Evolutionary conservation across 2,329 filamentous ascomycete genomes (phyloP).

Genomic region (Gliomastix tumulicola): DNA sequence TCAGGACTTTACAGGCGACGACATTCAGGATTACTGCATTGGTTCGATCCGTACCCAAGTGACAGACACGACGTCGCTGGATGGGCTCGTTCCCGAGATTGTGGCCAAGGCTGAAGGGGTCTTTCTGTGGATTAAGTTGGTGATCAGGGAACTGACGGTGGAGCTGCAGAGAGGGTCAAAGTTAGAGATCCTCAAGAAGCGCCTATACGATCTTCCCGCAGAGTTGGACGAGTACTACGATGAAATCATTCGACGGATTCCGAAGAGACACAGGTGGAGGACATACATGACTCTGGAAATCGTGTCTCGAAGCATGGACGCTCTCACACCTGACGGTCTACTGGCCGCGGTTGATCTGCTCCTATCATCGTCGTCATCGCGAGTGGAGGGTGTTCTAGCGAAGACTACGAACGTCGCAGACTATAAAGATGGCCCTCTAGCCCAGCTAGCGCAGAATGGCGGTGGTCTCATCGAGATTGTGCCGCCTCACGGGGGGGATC

Average conservation of each 20-base stretch:
- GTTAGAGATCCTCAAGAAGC: background rate
- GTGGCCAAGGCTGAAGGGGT: background rate
- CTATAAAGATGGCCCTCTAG: too few relatives aligned
- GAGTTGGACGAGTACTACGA: background rate
- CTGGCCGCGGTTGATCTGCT: too few relatives aligned
- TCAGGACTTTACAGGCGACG: background rate
- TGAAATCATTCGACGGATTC: background rate
- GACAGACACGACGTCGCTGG: background rate
- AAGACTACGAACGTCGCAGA: background rate
- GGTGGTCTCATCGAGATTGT: background rate
- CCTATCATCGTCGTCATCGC: too few relatives aligned
- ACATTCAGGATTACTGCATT: background rate
- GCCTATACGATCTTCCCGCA: background rate
- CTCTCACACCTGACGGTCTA: background rate
- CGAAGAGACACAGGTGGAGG: background rate
- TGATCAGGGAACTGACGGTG: background rate
- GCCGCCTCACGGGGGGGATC: background rate
- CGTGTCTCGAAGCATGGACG: too few relatives aligned
- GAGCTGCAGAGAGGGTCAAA: too few relatives aligned
- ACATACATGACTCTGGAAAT: background rate
- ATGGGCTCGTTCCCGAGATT: background rate
- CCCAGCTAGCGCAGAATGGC: too few relatives aligned
- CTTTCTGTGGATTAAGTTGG: background rate
- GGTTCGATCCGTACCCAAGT: too few relatives aligned
- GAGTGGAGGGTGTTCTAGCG: too few relatives aligned